Base-by-base conservation (phyloP, 352 stramenopile genomes). In the Hyaloperonospora arabidopsidis region DNA sequence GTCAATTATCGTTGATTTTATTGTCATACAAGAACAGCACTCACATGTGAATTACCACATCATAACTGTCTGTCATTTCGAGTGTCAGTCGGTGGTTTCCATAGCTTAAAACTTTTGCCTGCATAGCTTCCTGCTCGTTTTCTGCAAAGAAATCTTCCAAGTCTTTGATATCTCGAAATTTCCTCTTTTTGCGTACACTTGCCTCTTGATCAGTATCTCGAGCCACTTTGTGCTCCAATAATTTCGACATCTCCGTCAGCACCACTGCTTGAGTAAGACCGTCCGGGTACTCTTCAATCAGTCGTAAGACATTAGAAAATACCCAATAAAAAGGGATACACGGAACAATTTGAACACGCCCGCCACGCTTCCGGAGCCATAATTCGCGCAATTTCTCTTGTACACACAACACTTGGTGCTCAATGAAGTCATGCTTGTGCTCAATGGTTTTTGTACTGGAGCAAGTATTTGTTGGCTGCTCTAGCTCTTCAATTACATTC, bases 271-370 rank as follows among this genome's bases (percentile, higher is more conserved):
- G 70, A 0, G 80, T 88, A 5, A 90, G 47, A 15, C 80, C 80
- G 56, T 84, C 75, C 1, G 80, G 80, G 54, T 88, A 88, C 49
- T 76, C 74, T 47, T 80, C 72, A 14, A 85, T 51, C 11, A 90
- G 46, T 0, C 63, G 67, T 45, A 90, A 45, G 2, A 84, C 51
- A 58, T 76, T 76, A 21, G 75, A 71, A 34, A 85, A 58, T 21
- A 84, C 71, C 77, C 77, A 88, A 29, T 65, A 65, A 21, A 76
- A 88, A 3, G 77, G 69, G 7, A 85, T 49, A 12, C 17, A 18
- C 2, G 63, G 48, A 5, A 49, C 28, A 3, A 4, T 41, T 32
- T 74, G 47, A 17, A 17, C 46, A 18, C 38, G 38, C 13, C 32
- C 39, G 13, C 36, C 57, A 25, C 71, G 52, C 54, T 82, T 76